These are phyloP conservation scores for Irpex sp. DNA, from an alignment of 1,284 basidiomycete genomes.

Conservation along the genomic window DNA sequence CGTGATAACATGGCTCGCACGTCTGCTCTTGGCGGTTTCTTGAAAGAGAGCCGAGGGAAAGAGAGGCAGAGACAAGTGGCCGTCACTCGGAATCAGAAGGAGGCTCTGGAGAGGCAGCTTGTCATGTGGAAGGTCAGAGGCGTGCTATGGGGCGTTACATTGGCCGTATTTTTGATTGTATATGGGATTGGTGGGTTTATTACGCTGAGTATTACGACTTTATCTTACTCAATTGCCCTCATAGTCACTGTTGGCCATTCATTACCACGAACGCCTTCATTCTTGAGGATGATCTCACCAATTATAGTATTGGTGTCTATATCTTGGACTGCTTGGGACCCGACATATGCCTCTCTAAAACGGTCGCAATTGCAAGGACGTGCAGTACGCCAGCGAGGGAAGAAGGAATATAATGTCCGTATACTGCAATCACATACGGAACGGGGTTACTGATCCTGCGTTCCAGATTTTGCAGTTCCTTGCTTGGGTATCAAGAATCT, in stretches of 20 bases:
- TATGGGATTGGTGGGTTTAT: conserved; percentile 41
- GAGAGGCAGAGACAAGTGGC: conserved; percentile 33
- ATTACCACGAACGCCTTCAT: conserved; percentile 5
- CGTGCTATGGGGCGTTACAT: conserved; percentile 48
- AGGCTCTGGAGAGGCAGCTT: conserved; percentile 39
- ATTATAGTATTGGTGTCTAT: conserved; percentile 48
- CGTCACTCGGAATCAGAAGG: conserved; percentile 33
- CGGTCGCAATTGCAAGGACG: conserved; percentile 62
- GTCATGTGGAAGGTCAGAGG: conserved; percentile 61
- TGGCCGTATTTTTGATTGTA: conserved; percentile 37
- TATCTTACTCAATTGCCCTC: neutral
- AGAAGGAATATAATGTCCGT: conserved; percentile 56
- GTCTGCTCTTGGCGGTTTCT: conserved; percentile 65
- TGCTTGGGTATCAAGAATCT: conserved; percentile 50
- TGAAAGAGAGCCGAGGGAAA: conserved; percentile 58
- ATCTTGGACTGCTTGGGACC: conserved; percentile 73
- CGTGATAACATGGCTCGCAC: conserved; percentile 80
- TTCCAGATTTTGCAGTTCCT: conserved; percentile 50
- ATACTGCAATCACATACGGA: neutral
- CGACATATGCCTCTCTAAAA: conserved; percentile 57
- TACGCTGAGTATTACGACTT: conserved; percentile 5
- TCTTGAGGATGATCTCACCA: conserved; percentile 32
- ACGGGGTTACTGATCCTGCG: neutral
- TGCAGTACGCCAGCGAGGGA: conserved; percentile 58
- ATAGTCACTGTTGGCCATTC: conserved; percentile 17